Evolutionary conservation across 108 stramenopile species (phyloP), one percentile per base, ranked within the genome.

Genomic region (Mediolabrus comicus): DNA sequence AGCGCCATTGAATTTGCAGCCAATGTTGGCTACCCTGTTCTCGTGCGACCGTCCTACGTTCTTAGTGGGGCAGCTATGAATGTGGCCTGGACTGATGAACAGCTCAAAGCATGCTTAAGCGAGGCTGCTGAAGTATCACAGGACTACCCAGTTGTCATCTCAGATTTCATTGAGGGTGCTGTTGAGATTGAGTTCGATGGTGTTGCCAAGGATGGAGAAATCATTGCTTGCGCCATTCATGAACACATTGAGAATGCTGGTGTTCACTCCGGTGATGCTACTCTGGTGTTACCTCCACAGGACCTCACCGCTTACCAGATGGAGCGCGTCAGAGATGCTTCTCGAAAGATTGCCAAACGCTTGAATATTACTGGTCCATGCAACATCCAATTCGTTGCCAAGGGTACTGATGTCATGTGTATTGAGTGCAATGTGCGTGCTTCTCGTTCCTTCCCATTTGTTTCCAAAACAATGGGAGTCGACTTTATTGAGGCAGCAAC

Each of bases 231-330:
- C 39, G 97, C 97, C 43, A 97, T 97, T 62, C 94, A 96, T 69
- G 96, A 98, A 81, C 98, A 99, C 83, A 92, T 99, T 36, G 98
- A 99, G 83, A 94, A 97, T 59, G 98, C 98, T 13, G 98, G 98
- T 52, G 98, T 99, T 53, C 98, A 99, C 91, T 95, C 93, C 33
- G 95, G 97, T 29, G 97, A 98, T 89, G 97, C 97, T 27, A 93
- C 95, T 32, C 83, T 98, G 60, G 84, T 98, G 29, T 83, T 96
- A 26, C 95, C 97, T 36, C 92, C 97, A 29, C 95, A 97, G 67
- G 86, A 69, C 22, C 92, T 98, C 19, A 78, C 84, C 28, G 90
- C 86, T 36, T 94, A 94, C 82, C 83, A 86, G 39, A 87, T 83
- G 74, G 55, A 84, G 58, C 93, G 89, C 24, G 90, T 93, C 33